Conservation (phyloP, 306 rosid species). For the Cucurbita pepo region DNA sequence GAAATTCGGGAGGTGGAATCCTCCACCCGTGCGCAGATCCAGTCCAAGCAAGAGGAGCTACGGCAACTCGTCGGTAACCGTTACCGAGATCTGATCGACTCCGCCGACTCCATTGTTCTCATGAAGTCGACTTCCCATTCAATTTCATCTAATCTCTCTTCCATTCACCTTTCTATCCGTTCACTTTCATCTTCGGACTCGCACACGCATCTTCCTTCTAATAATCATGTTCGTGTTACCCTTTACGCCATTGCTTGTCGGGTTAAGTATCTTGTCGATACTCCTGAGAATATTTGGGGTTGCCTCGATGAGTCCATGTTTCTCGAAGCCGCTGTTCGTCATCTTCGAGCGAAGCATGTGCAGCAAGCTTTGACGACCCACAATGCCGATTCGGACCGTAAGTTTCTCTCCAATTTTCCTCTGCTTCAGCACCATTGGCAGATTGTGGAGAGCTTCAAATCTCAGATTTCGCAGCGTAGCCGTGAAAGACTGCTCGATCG, state of each 20-base stretch:
- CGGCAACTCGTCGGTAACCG: slow-evolving; percentile 93
- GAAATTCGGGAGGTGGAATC: slow-evolving; percentile 77
- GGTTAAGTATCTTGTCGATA: slow-evolving; percentile 84
- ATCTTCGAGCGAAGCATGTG: slow-evolving; percentile 68
- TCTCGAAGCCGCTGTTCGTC: slow-evolving; percentile 74
- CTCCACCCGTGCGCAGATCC: slow-evolving; percentile 63
- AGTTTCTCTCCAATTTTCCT: slow-evolving; percentile 53
- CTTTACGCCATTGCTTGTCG: slow-evolving; percentile 71
- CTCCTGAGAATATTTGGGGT: slow-evolving; percentile 93
- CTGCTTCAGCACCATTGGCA: slow-evolving; percentile 97
- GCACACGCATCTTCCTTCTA: slow-evolving; percentile 17
- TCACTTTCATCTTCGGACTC: slow-evolving; percentile 40
- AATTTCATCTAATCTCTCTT: slow-evolving; percentile 56
- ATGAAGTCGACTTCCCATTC: slow-evolving; percentile 58
- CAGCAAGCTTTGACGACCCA: slow-evolving; percentile 17
- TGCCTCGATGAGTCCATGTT: slow-evolving; percentile 93
- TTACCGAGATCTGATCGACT: slow-evolving; percentile 91
- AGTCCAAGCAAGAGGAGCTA: slow-evolving; percentile 87
- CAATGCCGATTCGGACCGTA: slow-evolving; percentile 16
- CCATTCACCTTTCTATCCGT: slow-evolving; percentile 39
- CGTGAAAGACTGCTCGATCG: slow-evolving; percentile 68
- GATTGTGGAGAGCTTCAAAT: slow-evolving; percentile 79
- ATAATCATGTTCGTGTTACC: slow-evolving; percentile 16
- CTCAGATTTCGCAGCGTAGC: slow-evolving; percentile 91
- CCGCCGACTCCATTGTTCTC: slow-evolving; percentile 80